These are phyloP conservation scores for Metschnikowia dekortorum DNA, from an alignment of 805 yeast species.

Conservation along the genomic window DNA sequence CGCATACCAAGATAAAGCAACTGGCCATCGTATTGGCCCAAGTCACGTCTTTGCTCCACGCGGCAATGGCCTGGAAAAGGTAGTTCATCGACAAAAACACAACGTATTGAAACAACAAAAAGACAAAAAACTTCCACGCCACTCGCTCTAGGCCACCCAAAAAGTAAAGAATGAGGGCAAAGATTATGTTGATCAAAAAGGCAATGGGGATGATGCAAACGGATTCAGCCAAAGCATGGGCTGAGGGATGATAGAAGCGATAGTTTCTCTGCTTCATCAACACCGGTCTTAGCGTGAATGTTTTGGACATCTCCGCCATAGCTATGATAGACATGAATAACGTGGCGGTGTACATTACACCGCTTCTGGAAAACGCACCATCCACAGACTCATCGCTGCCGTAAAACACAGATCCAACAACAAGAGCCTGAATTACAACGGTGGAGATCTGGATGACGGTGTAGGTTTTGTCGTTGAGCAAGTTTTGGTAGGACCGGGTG, in stretches of 20 bases:
- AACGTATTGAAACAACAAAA: slow-evolving; percentile 22
- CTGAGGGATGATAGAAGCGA: slow-evolving; percentile 66
- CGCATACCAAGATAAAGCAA: slow-evolving; percentile 44
- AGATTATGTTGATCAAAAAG: slow-evolving; percentile 22
- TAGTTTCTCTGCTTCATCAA: slow-evolving; percentile 66
- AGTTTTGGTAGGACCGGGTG: slow-evolving; percentile 49
- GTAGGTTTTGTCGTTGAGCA: slow-evolving; percentile 53
- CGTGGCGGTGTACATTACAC: slow-evolving; percentile 54
- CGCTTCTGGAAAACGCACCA: slow-evolving; percentile 59
- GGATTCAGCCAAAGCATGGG: slow-evolving; percentile 56
- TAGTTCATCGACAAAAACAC: slow-evolving; percentile 30
- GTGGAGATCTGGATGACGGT: slow-evolving; percentile 48
- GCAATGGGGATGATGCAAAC: slow-evolving; percentile 16
- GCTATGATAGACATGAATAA: slow-evolving; percentile 57
- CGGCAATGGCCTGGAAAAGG: slow-evolving; percentile 37
- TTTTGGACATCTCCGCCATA: slow-evolving; percentile 51
- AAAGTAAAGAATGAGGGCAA: slow-evolving; percentile 18
- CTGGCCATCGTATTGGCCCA: slow-evolving; percentile 41
- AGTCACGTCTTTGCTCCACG: slow-evolving; percentile 32
- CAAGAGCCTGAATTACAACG: slow-evolving; percentile 49
- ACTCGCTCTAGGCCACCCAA: slow-evolving; percentile 28
- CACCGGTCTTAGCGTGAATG: slow-evolving; percentile 58
- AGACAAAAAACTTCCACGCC: slow-evolving; percentile 34
- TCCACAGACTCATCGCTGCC: slow-evolving; percentile 43
- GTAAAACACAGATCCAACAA: slow-evolving; percentile 57